These are phyloP conservation scores for Mycosphaerella sp. DNA, from an alignment of 2,329 filamentous ascomycete species.

Conservation along the genomic window DNA sequence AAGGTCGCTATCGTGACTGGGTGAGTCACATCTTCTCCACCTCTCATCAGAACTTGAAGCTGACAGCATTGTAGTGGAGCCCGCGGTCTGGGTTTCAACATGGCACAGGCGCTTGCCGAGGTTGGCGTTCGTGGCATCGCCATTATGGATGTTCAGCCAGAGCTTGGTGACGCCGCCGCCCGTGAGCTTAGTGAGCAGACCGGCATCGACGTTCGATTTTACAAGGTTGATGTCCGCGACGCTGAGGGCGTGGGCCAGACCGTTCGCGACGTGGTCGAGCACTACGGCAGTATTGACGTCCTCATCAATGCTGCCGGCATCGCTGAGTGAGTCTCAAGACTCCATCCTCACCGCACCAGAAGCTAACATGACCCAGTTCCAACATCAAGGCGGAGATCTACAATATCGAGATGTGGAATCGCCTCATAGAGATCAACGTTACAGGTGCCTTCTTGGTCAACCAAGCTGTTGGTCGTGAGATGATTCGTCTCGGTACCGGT, in stretches of 20 bases:
- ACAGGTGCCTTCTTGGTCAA: conserved; percentile 73
- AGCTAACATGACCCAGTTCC: conserved; percentile 45
- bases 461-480: conserved; percentile 49
- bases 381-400: conserved; percentile 79
- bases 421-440: conserved; percentile 75
- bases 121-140: conserved; percentile 67
- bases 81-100: conserved; percentile 70
- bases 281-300: conserved; percentile 65
- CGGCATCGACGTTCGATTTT: conserved; percentile 68
- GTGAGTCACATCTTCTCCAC: conserved; percentile 39
- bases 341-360: background rate
- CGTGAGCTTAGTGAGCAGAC: conserved; percentile 65
- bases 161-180: conserved; percentile 64
- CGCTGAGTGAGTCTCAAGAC: conserved; percentile 51
- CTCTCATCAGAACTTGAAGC: conserved; percentile 3
- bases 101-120: conserved; percentile 71
- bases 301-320: conserved; percentile 77
- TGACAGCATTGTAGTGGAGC: conserved; percentile 54
- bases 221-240: conserved; percentile 72
- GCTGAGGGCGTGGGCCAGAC: conserved; percentile 63
- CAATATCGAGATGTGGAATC: conserved; percentile 68
- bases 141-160: conserved; percentile 72
- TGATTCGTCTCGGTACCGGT: conserved; percentile 66
- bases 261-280: conserved; percentile 58
- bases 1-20: conserved; percentile 64